Percentiles rank a stretch among this genome's conserved stretches.
Evolutionary conservation across 1,139 yeast species (phyloP).

Genomic region (Kodamaea suecica): DNA sequence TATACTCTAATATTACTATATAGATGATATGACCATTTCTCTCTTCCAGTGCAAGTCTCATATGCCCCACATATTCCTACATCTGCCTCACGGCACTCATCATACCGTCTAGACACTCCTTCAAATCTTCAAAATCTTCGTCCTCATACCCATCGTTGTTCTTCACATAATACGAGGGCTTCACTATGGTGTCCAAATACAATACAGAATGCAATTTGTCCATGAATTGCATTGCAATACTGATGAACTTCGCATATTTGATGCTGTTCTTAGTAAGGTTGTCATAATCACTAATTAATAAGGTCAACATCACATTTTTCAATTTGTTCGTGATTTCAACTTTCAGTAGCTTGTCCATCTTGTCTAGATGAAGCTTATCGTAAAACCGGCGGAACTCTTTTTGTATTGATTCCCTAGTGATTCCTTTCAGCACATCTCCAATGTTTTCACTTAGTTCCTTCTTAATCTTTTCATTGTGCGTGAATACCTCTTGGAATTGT

Average conservation of each 20-base stretch:
- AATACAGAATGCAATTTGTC: conserved; percentile 26
- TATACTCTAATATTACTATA: too few relatives aligned
- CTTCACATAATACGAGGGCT: conserved; percentile 16
- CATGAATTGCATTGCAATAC: conserved; percentile 24
- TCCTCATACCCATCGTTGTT: conserved; percentile 10
- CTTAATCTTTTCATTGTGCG: conserved; percentile 4
- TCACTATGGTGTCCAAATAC: conserved; percentile 11
- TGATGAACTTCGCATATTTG: conserved; percentile 26
- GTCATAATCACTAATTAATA: conserved; percentile 28
- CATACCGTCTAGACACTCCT: conserved; percentile 25
- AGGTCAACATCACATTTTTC: conserved; percentile 33
- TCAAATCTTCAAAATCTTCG: conserved; percentile 14
- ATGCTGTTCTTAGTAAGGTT: conserved; percentile 25
- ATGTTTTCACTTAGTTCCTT: conserved; percentile 9
- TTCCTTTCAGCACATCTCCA: conserved; percentile 9
- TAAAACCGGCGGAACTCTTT: conserved; percentile 25
- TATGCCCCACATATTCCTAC: too few relatives aligned
- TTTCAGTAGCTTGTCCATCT: conserved; percentile 26
- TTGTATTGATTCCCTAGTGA: conserved; percentile 10
- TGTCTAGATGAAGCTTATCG: conserved; percentile 24
- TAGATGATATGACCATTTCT: too few relatives aligned
- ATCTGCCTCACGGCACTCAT: conserved; percentile 1
- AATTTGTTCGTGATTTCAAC: conserved; percentile 28
- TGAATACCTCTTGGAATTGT: conserved; percentile 12
- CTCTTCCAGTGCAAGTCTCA: too few relatives aligned